phyloP scores from a whole-genome alignment of 139 green algal genomes.

The Chloropicon primus region DNA sequence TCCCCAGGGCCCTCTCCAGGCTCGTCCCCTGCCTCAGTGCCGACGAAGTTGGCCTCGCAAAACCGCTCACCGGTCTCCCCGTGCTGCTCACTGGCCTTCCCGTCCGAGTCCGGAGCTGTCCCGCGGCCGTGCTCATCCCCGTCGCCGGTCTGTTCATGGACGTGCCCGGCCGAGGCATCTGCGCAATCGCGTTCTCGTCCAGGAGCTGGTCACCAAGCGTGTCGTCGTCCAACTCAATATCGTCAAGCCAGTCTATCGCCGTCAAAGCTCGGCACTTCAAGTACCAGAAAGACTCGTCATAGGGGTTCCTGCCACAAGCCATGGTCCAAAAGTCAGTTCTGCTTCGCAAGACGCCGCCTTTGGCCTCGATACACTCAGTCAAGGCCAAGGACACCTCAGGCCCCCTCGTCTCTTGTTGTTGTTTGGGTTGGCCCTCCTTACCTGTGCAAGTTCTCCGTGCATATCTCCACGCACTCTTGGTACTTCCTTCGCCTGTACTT shows the following conservation, averaged over 20 bases:
- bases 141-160: conserved; percentile 32
- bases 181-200: conserved; percentile 46
- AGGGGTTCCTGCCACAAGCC: neutral
- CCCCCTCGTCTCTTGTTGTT: too few species aligned
- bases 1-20: conserved; percentile 16
- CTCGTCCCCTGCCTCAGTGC: neutral
- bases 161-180: conserved; percentile 45
- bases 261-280: conserved; percentile 57
- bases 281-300: conserved; percentile 46
- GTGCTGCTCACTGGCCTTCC: conserved; percentile 16
- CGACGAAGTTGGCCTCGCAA: neutral
- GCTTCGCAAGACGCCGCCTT: too few species aligned
- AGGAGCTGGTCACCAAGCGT: conserved; percentile 31
- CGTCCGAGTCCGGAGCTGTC: too few species aligned
- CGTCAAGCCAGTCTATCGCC: conserved; percentile 63
- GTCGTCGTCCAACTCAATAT: conserved; percentile 68
- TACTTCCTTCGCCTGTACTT: conserved; percentile 33
- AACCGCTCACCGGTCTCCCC: neutral
- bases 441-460: conserved; percentile 37
- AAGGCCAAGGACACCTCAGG: too few species aligned
- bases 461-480: conserved; percentile 51
- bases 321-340: too few species aligned
- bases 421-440: too few species aligned
- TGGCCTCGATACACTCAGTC: too few species aligned
- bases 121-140: neutral